A percentile compares a stretch with the other conserved stretches of the same genome.
These are phyloP conservation scores for Neopestalotiopsis clavispora DNA, from an alignment of 2,329 filamentous ascomycete species.

Conservation along the genomic window DNA sequence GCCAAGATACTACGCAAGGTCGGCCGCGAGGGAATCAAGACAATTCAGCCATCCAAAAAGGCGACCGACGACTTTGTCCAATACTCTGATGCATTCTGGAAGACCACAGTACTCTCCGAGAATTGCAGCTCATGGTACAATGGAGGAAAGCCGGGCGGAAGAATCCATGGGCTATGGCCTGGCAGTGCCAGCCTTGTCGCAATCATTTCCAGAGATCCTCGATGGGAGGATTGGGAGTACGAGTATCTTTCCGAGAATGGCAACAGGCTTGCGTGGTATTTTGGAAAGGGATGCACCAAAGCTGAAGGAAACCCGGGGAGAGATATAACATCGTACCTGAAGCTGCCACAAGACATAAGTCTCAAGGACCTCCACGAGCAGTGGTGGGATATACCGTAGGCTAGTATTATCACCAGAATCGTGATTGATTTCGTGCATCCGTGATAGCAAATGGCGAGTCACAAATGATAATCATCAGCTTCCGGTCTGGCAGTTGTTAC, in stretches of 20 bases:
- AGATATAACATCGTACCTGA: slow-evolving; percentile 70
- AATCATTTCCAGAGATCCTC: slow-evolving; percentile 56
- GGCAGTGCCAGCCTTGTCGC: slow-evolving; percentile 69
- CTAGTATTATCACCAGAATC: not conserved
- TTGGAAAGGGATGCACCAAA: slow-evolving; percentile 70
- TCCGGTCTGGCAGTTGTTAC: too few relatives aligned
- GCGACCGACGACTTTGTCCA: slow-evolving; percentile 69
- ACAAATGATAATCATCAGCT: too few relatives aligned
- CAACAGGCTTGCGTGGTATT: slow-evolving; percentile 64
- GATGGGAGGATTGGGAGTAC: slow-evolving; percentile 62
- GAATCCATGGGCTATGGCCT: slow-evolving; percentile 73
- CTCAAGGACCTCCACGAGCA: slow-evolving; percentile 68
- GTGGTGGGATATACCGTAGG: slow-evolving; percentile 59
- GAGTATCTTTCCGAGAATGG: slow-evolving; percentile 47
- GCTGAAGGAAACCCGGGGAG: slow-evolving; percentile 59
- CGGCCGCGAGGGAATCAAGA: slow-evolving; percentile 67
- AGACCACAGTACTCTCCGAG: slow-evolving; percentile 59
- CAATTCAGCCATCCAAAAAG: slow-evolving; percentile 58
- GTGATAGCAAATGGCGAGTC: too few relatives aligned
- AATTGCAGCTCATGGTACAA: slow-evolving; percentile 77
- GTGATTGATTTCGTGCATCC: not conserved
- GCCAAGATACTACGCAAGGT: slow-evolving; percentile 72
- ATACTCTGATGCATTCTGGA: slow-evolving; percentile 62
- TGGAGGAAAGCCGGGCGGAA: slow-evolving; percentile 62
- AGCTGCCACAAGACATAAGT: slow-evolving; percentile 59